Conservation (phyloP, 306 rosid genomes). For the Styphnolobium japonicum region DNA sequence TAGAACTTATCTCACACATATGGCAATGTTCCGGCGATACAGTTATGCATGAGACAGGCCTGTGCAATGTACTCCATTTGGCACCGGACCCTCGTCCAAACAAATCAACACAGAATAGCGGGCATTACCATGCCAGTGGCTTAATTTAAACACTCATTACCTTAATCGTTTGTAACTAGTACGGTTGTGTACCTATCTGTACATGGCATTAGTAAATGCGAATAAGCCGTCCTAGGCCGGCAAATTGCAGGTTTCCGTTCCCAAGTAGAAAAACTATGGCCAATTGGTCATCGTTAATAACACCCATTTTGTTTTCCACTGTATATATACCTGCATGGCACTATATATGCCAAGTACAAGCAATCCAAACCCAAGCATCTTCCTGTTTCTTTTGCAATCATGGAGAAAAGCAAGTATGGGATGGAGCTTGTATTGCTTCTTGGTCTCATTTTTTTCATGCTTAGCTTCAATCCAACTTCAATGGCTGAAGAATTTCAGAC, state of each 20-base stretch:
- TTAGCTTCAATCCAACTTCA: slow-evolving; percentile 16
- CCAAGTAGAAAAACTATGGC: not conserved
- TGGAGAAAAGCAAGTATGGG: slow-evolving; percentile 28
- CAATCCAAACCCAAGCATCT: not conserved
- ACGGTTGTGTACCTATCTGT: not conserved
- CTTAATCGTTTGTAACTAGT: not conserved
- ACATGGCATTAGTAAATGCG: not conserved
- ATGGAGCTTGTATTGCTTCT: slow-evolving; percentile 25
- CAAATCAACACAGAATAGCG: not conserved
- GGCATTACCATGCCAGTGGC: not conserved
- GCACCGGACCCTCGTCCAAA: not conserved
- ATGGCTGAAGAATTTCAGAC: not conserved
- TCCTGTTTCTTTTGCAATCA: not conserved
- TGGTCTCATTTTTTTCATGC: slow-evolving; percentile 30
- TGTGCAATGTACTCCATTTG: not conserved
- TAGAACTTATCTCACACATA: too few species aligned
- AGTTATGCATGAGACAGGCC: not conserved
- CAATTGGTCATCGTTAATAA: not conserved
- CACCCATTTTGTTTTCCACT: not conserved
- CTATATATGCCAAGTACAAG: not conserved
- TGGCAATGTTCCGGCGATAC: not conserved
- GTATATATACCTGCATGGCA: slow-evolving; percentile 21
- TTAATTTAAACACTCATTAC: not conserved
- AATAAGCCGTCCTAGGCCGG: slow-evolving; percentile 30
- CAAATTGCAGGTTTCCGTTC: not conserved